A percentile compares a stretch with the other conserved stretches of the same genome.
Evolutionary conservation across 495 filamentous ascomycete genomes (phyloP).

Genomic region (Penicillium fimorum): DNA sequence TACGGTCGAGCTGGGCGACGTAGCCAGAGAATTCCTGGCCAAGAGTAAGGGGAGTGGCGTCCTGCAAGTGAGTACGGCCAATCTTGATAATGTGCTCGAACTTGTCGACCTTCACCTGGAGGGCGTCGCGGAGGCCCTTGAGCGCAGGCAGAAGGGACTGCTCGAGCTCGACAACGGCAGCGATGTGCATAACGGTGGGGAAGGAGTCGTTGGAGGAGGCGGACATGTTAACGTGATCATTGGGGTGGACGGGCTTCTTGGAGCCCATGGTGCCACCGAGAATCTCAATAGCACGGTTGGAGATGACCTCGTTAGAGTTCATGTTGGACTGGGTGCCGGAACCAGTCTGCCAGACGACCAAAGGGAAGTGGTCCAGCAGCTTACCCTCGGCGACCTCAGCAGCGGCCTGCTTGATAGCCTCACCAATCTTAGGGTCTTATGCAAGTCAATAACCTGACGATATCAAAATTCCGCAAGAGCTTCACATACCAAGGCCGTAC

Average conservation of each 20-base stretch:
- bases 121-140: conserved; percentile 72
- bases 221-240: conserved; percentile 99
- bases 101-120: conserved; percentile 85
- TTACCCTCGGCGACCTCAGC: conserved; percentile 91
- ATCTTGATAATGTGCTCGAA: conserved; percentile 98
- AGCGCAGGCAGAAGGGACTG: conserved; percentile 80
- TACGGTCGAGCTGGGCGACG: conserved; percentile 86
- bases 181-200: conserved; percentile 99
- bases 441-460: conserved; percentile 11
- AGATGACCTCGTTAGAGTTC: conserved; percentile 99
- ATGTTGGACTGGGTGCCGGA: conserved; percentile 99
- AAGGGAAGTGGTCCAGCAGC: conserved; percentile 95
- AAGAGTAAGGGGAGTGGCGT: conserved; percentile 92
- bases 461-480: background rate
- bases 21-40: conserved; percentile 99
- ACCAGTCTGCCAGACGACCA: conserved; percentile 98
- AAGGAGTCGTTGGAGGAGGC: conserved; percentile 99
- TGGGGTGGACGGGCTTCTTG: conserved; percentile 98
- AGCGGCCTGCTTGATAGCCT: conserved; percentile 92
- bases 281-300: conserved; percentile 98
- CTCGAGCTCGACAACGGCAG: conserved; percentile 90
- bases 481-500: conserved; percentile 80
- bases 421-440: conserved; percentile 80
- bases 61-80: conserved; percentile 95
- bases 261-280: conserved; percentile 88